A percentile compares a stretch with the other conserved stretches of the same genome.
Evolutionary conservation across 805 yeast genomes (phyloP).

Genomic region (Ogataea naganishii): DNA sequence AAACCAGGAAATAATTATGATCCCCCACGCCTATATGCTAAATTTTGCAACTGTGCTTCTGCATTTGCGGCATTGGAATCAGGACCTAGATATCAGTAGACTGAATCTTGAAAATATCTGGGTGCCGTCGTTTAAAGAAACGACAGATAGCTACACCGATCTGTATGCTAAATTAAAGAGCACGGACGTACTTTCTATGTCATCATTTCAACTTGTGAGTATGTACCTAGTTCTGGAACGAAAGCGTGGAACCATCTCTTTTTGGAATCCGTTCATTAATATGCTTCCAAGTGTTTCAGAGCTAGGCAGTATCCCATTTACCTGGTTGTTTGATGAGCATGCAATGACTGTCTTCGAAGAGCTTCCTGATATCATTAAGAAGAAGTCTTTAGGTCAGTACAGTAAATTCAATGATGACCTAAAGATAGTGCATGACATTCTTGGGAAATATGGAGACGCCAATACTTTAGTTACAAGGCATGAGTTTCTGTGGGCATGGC

Average conservation of each 20-base stretch:
- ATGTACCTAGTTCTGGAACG: slow-evolving; percentile 41
- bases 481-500: slow-evolving; percentile 63
- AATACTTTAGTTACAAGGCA: slow-evolving; percentile 10
- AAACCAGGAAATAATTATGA: slow-evolving; percentile 39
- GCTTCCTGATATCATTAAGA: slow-evolving; percentile 36
- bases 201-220: slow-evolving; percentile 53
- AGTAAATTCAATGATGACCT: slow-evolving; percentile 38
- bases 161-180: slow-evolving; percentile 10
- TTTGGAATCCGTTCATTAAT: slow-evolving; percentile 63
- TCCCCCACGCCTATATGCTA: slow-evolving; percentile 50
- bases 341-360: slow-evolving; percentile 21
- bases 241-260: slow-evolving; percentile 30
- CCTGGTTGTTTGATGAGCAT: slow-evolving; percentile 39
- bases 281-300: slow-evolving; percentile 53
- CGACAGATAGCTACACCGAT: slow-evolving; percentile 2
- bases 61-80: slow-evolving; percentile 30
- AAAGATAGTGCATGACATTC: slow-evolving; percentile 21
- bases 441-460: slow-evolving; percentile 6
- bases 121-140: slow-evolving; percentile 15
- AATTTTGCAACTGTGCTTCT: slow-evolving; percentile 46
- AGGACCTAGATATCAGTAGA: slow-evolving; percentile 13
- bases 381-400: slow-evolving; percentile 33
- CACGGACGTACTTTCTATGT: slow-evolving; percentile 30
- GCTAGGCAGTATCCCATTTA: slow-evolving; percentile 49
- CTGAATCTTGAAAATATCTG: slow-evolving; percentile 8